Base-by-base conservation (phyloP, 208 protist species). In the Angomonas ambiguus region DNA sequence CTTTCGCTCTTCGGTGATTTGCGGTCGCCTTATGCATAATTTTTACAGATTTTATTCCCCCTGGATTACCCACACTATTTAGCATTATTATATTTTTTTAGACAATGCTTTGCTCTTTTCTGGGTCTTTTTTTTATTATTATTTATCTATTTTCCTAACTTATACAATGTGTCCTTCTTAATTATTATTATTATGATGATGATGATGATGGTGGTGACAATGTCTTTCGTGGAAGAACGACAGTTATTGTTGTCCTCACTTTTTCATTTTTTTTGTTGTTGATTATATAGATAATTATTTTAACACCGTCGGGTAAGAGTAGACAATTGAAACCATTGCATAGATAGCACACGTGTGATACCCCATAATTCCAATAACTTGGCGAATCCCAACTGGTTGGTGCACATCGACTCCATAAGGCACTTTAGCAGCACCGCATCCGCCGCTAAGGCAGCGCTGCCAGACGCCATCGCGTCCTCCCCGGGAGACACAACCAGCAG, bases 311-410 rank as follows among this genome's bases (percentile, higher is more conserved):
- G 25, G 16, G 41, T 25, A 53, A 51, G 49, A 38, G 2, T 48
- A 2, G 16, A 16, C 30, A 35, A 22, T 45, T 45, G 49, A 13
- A 28, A 32, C 31, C 33, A 27, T 25, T n/a, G 31, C 59, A 35
- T 31, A 28, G 22, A 30, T 10, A 35, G 32, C 22, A 53, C 68
- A 53, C 85, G 80, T 34, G 67, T 71, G 55, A 90, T 90, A 68
- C 82, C 78, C 82, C 82, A 91, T 91, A 94, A 94, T 89, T 94
- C 88, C 53, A 94, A 65, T 75, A 91, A 81, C 34, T 70, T 71
- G 55, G 83, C 71, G 84, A 84, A 86, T 5, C 80, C 77, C 20
- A 87, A 62, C 48, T 85, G 72, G 13, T 78, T 33, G 16, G 72
- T 75, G 10, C 74, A 74, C 18, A 91, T 71, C 45, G 61, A 80